Evolutionary conservation across 768 basidiomycete genomes (phyloP).

Genomic region (Lentinus brumalis): DNA sequence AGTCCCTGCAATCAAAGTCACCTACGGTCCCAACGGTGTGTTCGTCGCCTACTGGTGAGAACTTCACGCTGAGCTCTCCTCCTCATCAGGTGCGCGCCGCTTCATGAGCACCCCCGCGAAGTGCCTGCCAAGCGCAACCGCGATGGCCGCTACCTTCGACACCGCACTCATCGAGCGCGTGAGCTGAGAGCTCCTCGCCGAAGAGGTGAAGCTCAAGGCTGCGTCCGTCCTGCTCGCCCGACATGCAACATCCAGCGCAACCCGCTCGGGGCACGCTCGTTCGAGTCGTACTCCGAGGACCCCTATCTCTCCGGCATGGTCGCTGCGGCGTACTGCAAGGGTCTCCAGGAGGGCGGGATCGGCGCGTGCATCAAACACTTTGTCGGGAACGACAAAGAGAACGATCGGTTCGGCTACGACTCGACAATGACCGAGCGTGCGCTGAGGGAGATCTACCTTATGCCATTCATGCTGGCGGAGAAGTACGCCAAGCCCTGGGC

Average conservation of each 20-base stretch:
- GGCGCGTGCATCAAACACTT: conserved; percentile 83
- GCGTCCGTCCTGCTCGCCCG: conserved; percentile 70
- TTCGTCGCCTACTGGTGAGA: conserved; percentile 8
- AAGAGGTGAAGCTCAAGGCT: conserved; percentile 70
- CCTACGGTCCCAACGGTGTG: conserved; percentile 67
- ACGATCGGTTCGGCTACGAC: conserved; percentile 67
- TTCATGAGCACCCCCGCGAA: conserved; percentile 83
- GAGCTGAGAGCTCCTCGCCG: conserved; percentile 66
- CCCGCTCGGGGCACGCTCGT: conserved; percentile 67
- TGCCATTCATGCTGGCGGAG: conserved; percentile 60
- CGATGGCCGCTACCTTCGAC: conserved; percentile 77
- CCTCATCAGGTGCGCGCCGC: conserved; percentile 54
- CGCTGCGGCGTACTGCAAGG: conserved; percentile 72
- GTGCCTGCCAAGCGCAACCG: conserved; percentile 75
- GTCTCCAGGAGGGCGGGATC: conserved; percentile 76
- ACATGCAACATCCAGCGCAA: conserved; percentile 85
- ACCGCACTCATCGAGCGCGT: conserved; percentile 60
- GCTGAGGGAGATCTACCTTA: conserved; percentile 58
- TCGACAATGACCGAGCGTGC: conserved; percentile 51
- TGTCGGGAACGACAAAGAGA: conserved; percentile 81
- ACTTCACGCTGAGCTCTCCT: background rate
- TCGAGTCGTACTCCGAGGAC: conserved; percentile 82
- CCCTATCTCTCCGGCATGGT: conserved; percentile 72
- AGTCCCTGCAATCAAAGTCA: conserved; percentile 75
- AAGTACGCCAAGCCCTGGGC: conserved; percentile 54